Conservation (phyloP, 2,329 filamentous ascomycete genomes). For the Paracorniculantispora psalliotae region DNA sequence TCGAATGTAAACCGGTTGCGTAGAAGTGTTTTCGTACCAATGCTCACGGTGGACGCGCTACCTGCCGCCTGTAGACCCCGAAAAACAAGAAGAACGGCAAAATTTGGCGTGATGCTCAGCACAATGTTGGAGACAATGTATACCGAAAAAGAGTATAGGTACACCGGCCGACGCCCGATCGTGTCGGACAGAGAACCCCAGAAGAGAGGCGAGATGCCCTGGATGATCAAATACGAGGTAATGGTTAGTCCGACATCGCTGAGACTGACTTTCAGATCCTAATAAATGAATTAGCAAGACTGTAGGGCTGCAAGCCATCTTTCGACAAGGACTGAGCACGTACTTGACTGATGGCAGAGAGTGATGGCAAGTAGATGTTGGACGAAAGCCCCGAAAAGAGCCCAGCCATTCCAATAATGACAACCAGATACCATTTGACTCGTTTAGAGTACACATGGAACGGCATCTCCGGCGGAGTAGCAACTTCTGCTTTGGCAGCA, state of each 20-base stretch:
- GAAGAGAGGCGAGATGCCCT: slow-evolving; percentile 44
- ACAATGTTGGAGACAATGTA: slow-evolving; percentile 43
- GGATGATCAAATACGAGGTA: slow-evolving; percentile 45
- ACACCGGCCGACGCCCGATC: slow-evolving; percentile 41
- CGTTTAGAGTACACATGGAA: not conserved
- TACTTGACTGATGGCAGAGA: slow-evolving; percentile 33
- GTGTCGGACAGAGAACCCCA: slow-evolving; percentile 45
- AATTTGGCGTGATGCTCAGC: slow-evolving; percentile 40
- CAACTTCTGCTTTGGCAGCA: not conserved
- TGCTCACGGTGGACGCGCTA: slow-evolving; percentile 42
- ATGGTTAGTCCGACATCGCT: slow-evolving; percentile 35
- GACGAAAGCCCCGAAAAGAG: slow-evolving; percentile 49
- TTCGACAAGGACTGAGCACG: not conserved
- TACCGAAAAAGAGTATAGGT: slow-evolving; percentile 39
- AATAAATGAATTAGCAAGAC: not conserved
- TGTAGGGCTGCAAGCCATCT: not conserved
- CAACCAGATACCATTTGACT: slow-evolving; percentile 40
- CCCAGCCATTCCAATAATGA: slow-evolving; percentile 44
- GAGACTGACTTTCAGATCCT: slow-evolving; percentile 27
- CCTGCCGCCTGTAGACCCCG: slow-evolving; percentile 43
- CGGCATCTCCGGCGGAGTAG: not conserved
- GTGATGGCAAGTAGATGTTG: slow-evolving; percentile 46
- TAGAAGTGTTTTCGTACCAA: too few species aligned
- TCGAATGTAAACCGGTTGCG: too few species aligned
- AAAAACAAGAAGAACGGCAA: slow-evolving; percentile 39